Evolutionary conservation across 208 protist species (phyloP).

Genomic region (Strigomonas galati): DNA sequence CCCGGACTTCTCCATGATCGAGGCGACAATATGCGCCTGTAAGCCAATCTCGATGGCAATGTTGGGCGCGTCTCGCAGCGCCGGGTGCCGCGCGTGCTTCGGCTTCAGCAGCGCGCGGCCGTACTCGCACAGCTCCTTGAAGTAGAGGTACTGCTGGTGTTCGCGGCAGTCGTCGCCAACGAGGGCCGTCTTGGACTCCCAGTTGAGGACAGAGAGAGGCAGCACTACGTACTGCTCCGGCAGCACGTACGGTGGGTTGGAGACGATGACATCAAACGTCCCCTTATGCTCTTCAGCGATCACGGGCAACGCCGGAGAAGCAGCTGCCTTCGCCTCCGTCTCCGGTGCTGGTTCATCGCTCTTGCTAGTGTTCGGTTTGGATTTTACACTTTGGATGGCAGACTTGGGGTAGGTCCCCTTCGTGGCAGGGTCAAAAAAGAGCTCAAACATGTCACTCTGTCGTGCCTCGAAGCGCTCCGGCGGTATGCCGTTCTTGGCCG

Average conservation of each 20-base stretch:
- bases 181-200: slow-evolving; percentile 81
- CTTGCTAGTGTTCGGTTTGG: too few relatives aligned
- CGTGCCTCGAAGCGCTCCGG: slow-evolving; percentile 40
- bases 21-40: slow-evolving; percentile 71
- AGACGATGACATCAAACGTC: slow-evolving; percentile 78
- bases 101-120: slow-evolving; percentile 58
- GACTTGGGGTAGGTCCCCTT: not conserved
- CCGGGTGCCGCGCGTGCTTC: slow-evolving; percentile 23
- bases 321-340: not conserved
- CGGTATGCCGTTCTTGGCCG: slow-evolving; percentile 50
- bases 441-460: slow-evolving; percentile 78
- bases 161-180: slow-evolving; percentile 73
- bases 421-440: slow-evolving; percentile 29
- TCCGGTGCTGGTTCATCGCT: too few relatives aligned
- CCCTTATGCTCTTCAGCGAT: slow-evolving; percentile 15
- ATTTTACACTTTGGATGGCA: too few relatives aligned
- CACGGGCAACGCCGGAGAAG: not conserved
- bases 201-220: slow-evolving; percentile 54
- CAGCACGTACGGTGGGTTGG: slow-evolving; percentile 86
- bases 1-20: slow-evolving; percentile 66
- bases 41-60: slow-evolving; percentile 76
- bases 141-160: slow-evolving; percentile 75
- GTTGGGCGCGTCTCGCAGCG: slow-evolving; percentile 46
- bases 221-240: slow-evolving; percentile 74
- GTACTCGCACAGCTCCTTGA: slow-evolving; percentile 79